A percentile compares a stretch with the other conserved stretches of the same genome.
Conservation (phyloP, 192 early-diverging fungal species). For the Lobosporangium transversale region DNA sequence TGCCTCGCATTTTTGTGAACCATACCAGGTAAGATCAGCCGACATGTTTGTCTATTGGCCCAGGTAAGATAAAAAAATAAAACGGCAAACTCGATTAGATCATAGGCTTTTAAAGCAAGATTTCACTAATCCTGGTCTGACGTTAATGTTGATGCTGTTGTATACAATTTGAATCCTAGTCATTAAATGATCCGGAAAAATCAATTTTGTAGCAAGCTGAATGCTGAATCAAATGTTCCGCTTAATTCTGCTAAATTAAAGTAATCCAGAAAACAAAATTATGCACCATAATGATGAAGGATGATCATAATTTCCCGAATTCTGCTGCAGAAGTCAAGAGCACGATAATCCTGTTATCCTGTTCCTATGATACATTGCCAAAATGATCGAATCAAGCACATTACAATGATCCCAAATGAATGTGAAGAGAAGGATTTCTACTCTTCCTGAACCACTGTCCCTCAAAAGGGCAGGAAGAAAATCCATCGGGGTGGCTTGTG, state of each 20-base stretch:
- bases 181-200: too few species aligned
- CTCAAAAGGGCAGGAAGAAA: constrained; percentile 8
- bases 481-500: constrained; percentile 11
- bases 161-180: too few species aligned
- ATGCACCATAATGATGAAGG: not conserved
- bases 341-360: not conserved
- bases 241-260: constrained; percentile 15
- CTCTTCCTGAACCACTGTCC: not conserved
- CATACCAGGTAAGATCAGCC: constrained; percentile 57
- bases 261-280: not conserved
- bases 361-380: not conserved
- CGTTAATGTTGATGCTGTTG: too few species aligned
- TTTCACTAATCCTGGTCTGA: not conserved
- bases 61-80: not conserved
- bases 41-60: constrained; percentile 49
- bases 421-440: constrained; percentile 54
- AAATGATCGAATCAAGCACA: too few species aligned
- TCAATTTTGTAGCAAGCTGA: too few species aligned
- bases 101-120: not conserved
- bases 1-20: too few species aligned
- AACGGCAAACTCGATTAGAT: constrained; percentile 15
- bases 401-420: constrained; percentile 54
- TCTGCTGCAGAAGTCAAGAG: not conserved
- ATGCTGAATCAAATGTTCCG: constrained; percentile 43
- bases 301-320: not conserved